Conservation (phyloP, 805 yeast species). For the Grigorovia transvaalensis region DNA sequence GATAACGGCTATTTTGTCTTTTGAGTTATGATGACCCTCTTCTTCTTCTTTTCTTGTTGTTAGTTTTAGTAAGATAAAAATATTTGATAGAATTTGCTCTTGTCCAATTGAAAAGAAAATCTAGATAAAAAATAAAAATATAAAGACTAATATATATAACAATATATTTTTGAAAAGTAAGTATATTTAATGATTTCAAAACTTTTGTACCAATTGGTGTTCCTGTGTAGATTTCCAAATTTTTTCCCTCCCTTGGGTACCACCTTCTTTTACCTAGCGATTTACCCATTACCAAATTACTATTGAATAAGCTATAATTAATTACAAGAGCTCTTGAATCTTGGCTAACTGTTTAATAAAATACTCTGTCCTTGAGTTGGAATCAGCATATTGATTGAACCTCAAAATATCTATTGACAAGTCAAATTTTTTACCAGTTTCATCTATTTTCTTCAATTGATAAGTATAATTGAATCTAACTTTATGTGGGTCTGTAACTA, state of each 20-base stretch:
- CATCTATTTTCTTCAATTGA: slow-evolving; percentile 11
- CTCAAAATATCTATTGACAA: slow-evolving; percentile 17
- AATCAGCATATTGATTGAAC: slow-evolving; percentile 11
- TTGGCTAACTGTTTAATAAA: slow-evolving; percentile 11
- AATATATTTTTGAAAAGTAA: not conserved
- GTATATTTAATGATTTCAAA: not conserved
- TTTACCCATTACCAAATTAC: not conserved
- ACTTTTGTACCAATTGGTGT: not conserved
- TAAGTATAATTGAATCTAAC: slow-evolving; percentile 21
- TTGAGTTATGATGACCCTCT: slow-evolving; percentile 7
- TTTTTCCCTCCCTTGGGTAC: not conserved
- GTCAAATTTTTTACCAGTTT: slow-evolving; percentile 10
- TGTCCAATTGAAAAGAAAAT: not conserved
- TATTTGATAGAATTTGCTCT: not conserved
- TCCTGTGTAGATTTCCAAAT: no score
- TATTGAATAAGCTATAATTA: no score
- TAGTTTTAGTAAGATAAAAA: not conserved
- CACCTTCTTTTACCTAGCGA: not conserved
- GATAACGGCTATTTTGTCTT: slow-evolving; percentile 56
- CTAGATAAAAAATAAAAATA: no score
- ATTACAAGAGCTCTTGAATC: not conserved
- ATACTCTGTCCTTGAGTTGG: slow-evolving; percentile 16
- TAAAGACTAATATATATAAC: no score
- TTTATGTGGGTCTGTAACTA: slow-evolving; percentile 32
- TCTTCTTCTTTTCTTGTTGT: not conserved